phyloP scores from a whole-genome alignment of 2,329 filamentous ascomycete species.

The Penicillium sp. region DNA sequence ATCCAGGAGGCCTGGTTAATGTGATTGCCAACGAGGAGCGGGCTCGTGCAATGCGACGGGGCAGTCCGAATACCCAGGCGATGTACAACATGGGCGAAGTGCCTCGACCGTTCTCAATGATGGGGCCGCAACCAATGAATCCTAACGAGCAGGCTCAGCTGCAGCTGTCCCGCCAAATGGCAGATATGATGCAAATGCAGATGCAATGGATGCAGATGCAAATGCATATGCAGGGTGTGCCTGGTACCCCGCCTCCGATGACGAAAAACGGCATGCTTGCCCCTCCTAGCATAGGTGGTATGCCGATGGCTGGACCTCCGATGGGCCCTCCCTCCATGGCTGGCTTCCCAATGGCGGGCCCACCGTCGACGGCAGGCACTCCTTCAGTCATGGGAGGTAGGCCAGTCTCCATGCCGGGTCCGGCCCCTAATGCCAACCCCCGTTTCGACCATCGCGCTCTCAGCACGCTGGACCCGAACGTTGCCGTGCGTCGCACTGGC shows the following conservation, averaged over 20 bases:
- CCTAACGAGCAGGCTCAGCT: constrained; percentile 71
- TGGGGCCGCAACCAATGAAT: constrained; percentile 42
- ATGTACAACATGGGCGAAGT: constrained; percentile 37
- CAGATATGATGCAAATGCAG: constrained; percentile 87
- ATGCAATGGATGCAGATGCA: constrained; percentile 84
- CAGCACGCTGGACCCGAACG: constrained; percentile 75
- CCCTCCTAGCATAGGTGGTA: constrained; percentile 17
- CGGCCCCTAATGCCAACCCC: constrained; percentile 26
- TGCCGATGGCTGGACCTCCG: constrained; percentile 9
- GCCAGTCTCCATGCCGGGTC: constrained; percentile 49
- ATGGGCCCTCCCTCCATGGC: constrained; percentile 24
- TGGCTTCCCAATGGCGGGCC: constrained; percentile 7
- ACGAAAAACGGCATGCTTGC: constrained; percentile 27
- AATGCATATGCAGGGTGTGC: constrained; percentile 61
- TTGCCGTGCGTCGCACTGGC: constrained; percentile 38
- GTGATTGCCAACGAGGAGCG: constrained; percentile 85
- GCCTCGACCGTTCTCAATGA: constrained; percentile 40
- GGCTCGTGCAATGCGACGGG: constrained; percentile 71
- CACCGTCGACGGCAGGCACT: constrained; percentile 14
- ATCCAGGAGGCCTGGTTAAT: constrained; percentile 75
- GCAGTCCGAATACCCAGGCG: constrained; percentile 68
- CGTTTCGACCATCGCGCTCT: constrained; percentile 62
- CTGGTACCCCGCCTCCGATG: constrained; percentile 29
- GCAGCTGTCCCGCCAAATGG: constrained; percentile 80
- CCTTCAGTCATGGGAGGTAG: constrained; percentile 29